Evolutionary conservation across 306 rosid genomes (phyloP), one percentile per base, ranked within the genome.

Genomic region (Adenanthera pavonina): DNA sequence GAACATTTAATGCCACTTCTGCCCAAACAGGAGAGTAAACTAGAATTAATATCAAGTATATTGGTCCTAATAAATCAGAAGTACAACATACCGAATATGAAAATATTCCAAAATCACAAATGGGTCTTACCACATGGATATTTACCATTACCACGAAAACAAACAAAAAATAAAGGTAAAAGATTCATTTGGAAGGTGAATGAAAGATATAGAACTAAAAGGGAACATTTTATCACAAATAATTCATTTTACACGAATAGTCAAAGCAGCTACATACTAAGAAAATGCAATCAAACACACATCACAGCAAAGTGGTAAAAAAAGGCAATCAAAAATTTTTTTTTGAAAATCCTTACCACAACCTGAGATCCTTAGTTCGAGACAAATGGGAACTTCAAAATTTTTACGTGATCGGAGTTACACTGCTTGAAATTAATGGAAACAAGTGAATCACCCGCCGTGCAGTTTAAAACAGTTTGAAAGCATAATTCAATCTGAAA

Each of bases 1-100:
- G 84, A 75, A 69, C 76, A 11, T 52, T 69, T 75, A 79, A 81
- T 82, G 87, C 69, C 47, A 83, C 60, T 78, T 85, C 88, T 81
- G 86, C 49, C 78, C 74, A 84, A 80, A 77, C 51, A 73, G 13
- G 78, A 79, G 60, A 80, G 61, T 16, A 76, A 81, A 83, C 9
- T 67, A 60, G 47, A 72, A 72, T 6, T 14, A 61, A 54, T 75
- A 53, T 64, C 75, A 48, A 66, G 61, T 34, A 61, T 4, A 38
- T 17, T 19, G 57, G 11, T 53, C 48, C 66, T 54, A 61, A 52
- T 79, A 52, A 59, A 72, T 76, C 67, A 38, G 12, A 81, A 65
- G 52, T 64, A 78, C 72, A 53, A 78, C 57, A 59, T 16, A 44
- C 9, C 51, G 69, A 19, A 7, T 15, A 69, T 30, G 38, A 79